Percentiles rank a stretch among this genome's conserved stretches.
Conservation (phyloP, 768 basidiomycete species). For the Gloeopeniophorella convolvens region DNA sequence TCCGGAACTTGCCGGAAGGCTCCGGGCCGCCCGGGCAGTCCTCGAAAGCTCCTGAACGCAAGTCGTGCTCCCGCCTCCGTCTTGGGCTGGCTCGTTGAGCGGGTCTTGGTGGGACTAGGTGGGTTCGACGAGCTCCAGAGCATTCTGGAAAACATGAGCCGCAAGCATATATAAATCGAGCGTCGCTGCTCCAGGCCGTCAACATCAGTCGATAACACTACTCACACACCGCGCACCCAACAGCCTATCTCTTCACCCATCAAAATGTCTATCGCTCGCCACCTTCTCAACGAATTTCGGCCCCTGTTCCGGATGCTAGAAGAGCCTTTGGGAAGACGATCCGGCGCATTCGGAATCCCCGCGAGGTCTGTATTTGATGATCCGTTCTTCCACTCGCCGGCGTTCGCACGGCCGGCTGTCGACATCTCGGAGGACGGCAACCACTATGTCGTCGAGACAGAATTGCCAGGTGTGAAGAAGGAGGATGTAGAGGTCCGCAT, state of each 20-base stretch:
- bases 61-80: too few relatives aligned
- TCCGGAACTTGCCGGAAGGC: conserved; percentile 5
- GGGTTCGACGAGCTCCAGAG: not conserved
- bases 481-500: conserved; percentile 67
- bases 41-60: too few relatives aligned
- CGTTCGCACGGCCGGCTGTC: conserved; percentile 44
- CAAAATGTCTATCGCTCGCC: conserved; percentile 60
- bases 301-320: conserved; percentile 74
- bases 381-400: conserved; percentile 38
- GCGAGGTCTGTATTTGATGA: conserved; percentile 41
- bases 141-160: not conserved
- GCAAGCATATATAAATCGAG: not conserved
- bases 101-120: not conserved
- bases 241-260: not conserved
- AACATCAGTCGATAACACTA: not conserved
- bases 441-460: conserved; percentile 65
- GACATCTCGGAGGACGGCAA: conserved; percentile 63
- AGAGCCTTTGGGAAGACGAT: conserved; percentile 48
- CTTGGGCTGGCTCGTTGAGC: too few relatives aligned
- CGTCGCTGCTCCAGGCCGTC: not conserved
- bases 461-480: conserved; percentile 73
- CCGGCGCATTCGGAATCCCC: conserved; percentile 26
- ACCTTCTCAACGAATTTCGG: conserved; percentile 61
- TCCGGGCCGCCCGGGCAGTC: not conserved
- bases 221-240: not conserved